Percentiles rank a stretch among this genome's conserved stretches.
These are phyloP conservation scores for Populus tomentosa DNA, from an alignment of 441 rosid genomes.

Conservation along the genomic window DNA sequence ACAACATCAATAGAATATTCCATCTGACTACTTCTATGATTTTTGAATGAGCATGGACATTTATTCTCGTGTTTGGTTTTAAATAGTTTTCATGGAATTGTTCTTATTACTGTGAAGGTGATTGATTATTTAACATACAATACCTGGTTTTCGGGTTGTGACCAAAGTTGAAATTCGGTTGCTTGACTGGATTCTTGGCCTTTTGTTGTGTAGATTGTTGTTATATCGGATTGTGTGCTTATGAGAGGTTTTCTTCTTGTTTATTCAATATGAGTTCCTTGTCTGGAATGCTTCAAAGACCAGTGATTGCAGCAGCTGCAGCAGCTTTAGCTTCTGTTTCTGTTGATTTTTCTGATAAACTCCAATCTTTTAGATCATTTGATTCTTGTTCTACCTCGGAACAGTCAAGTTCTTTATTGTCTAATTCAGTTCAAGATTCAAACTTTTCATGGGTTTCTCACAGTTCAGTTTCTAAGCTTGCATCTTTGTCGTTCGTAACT, in stretches of 20 bases:
- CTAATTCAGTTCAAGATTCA: conserved; percentile 32
- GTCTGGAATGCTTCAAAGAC: conserved; percentile 72
- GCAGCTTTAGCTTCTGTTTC: conserved; percentile 72
- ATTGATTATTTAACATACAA: neutral
- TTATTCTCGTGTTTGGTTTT: neutral
- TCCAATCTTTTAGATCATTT: conserved; percentile 38
- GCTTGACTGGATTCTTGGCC: neutral
- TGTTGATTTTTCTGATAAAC: conserved; percentile 55
- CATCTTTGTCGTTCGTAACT: conserved; percentile 47
- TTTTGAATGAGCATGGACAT: neutral
- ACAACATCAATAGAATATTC: neutral
- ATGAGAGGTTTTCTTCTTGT: conserved; percentile 26
- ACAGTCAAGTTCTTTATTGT: conserved; percentile 27
- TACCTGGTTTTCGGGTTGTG: conserved; percentile 17
- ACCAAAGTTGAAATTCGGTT: neutral
- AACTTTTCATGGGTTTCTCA: conserved; percentile 54
- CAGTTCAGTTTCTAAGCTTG: conserved; percentile 56
- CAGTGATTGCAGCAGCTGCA: conserved; percentile 77
- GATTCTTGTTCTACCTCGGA: conserved; percentile 32
- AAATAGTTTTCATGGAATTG: neutral
- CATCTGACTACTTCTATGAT: neutral
- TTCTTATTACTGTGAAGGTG: conserved; percentile 21
- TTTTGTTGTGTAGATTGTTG: neutral
- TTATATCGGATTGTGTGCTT: conserved; percentile 16
- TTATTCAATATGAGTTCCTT: conserved; percentile 61